phyloP scores from a whole-genome alignment of 2,329 filamentous ascomycete genomes.

The Colletotrichum sp. region DNA sequence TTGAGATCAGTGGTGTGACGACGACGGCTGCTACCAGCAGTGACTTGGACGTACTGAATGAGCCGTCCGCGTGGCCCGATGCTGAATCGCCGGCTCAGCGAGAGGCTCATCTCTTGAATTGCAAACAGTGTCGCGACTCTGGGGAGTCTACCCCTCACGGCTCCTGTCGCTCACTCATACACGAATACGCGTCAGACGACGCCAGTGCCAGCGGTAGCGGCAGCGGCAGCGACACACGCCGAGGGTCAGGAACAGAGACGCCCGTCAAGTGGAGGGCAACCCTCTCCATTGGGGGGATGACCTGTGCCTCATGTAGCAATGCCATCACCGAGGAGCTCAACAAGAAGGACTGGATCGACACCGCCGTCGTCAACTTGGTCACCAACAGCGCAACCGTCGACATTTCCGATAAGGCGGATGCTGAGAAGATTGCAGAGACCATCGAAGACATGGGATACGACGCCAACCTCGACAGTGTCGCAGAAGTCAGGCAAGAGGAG shows the following conservation, averaged over 20 bases:
- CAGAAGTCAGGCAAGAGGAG: slow-evolving; percentile 46
- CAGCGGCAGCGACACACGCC: not conserved
- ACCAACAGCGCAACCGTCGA: slow-evolving; percentile 70
- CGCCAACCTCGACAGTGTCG: slow-evolving; percentile 59
- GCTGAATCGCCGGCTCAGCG: slow-evolving; percentile 14
- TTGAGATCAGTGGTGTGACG: slow-evolving; percentile 59
- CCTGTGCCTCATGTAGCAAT: slow-evolving; percentile 72
- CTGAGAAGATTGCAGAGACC: slow-evolving; percentile 43
- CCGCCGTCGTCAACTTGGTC: slow-evolving; percentile 67
- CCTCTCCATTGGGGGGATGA: slow-evolving; percentile 75
- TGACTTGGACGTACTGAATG: slow-evolving; percentile 25
- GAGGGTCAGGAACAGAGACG: not conserved
- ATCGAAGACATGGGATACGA: slow-evolving; percentile 72
- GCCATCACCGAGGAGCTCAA: slow-evolving; percentile 65
- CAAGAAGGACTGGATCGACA: slow-evolving; percentile 62
- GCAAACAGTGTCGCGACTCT: slow-evolving; percentile 42
- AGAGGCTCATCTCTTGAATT: slow-evolving; percentile 45
- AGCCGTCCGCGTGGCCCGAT: slow-evolving; percentile 3
- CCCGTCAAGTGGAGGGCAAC: slow-evolving; percentile 48
- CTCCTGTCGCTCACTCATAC: not conserved
- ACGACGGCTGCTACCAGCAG: slow-evolving; percentile 36
- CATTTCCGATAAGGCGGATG: slow-evolving; percentile 44
- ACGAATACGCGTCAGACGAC: not conserved
- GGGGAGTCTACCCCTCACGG: slow-evolving; percentile 8
- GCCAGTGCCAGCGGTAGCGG: not conserved